These are phyloP conservation scores for Podospora pseudoanserina DNA, from an alignment of 495 filamentous ascomycete genomes.

Conservation along the genomic window DNA sequence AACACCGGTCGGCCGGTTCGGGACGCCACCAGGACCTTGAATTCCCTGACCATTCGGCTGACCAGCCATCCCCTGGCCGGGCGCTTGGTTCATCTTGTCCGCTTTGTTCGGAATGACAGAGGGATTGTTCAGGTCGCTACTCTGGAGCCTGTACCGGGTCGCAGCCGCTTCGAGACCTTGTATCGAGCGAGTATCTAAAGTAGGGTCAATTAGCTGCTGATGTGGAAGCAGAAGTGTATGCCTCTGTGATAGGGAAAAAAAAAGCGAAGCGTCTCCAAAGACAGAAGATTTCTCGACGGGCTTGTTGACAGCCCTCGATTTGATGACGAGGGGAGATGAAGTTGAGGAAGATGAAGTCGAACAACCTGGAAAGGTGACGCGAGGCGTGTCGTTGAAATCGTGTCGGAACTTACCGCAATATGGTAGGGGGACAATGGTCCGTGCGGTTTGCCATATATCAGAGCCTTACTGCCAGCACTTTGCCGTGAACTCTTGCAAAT, in stretches of 20 bases:
- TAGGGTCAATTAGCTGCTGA: background rate
- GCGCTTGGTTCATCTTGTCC: constrained; percentile 34
- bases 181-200: background rate
- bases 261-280: background rate
- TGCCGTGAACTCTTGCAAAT: background rate
- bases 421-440: background rate
- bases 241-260: background rate
- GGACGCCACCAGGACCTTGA: background rate
- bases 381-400: background rate
- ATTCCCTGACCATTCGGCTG: constrained; percentile 14
- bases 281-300: background rate
- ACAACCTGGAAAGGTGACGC: background rate
- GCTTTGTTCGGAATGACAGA: background rate
- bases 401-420: background rate
- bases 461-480: background rate
- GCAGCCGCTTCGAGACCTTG: background rate
- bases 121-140: background rate
- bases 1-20: constrained; percentile 5
- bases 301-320: background rate
- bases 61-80: constrained; percentile 34
- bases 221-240: background rate
- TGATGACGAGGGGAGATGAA: background rate
- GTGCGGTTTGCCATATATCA: background rate
- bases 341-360: background rate
- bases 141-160: background rate